phyloP scores from a whole-genome alignment of 192 early-diverging fungal species.

The Ambispora gerdemannii region DNA sequence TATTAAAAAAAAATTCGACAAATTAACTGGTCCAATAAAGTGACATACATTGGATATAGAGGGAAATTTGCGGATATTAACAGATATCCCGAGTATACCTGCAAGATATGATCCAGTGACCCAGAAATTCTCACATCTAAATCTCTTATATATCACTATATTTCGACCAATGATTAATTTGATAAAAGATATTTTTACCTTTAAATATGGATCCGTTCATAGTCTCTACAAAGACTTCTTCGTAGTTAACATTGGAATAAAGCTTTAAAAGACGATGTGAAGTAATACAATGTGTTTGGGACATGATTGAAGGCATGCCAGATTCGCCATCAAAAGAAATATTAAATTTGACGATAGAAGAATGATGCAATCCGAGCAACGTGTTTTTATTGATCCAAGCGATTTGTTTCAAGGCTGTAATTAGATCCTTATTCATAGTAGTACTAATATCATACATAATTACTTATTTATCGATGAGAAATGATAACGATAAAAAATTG shows the following conservation, averaged over 20 bases:
- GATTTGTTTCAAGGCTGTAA: constrained; percentile 67
- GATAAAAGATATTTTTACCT: constrained; percentile 12
- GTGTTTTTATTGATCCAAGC: constrained; percentile 54
- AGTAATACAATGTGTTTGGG: background rate
- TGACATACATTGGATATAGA: too few species aligned
- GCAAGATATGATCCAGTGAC: too few species aligned
- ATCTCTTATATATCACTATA: too few species aligned
- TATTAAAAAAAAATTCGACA: background rate
- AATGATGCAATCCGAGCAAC: constrained; percentile 56
- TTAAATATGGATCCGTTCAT: constrained; percentile 43
- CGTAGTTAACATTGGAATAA: background rate
- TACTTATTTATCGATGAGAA: background rate
- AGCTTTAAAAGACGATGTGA: background rate
- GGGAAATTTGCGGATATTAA: too few species aligned
- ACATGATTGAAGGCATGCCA: constrained; percentile 26
- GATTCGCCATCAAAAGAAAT: constrained; percentile 37
- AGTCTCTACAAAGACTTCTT: constrained; percentile 43
- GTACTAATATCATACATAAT: too few species aligned
- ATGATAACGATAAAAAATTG: background rate
- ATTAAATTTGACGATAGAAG: constrained; percentile 43
- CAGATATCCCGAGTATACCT: too few species aligned
- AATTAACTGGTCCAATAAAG: too few species aligned
- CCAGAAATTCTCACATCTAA: too few species aligned
- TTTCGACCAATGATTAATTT: background rate
- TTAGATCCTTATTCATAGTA: too few species aligned